These are phyloP conservation scores for Salix caprea DNA, from an alignment of 345 rosid species.

Conservation along the genomic window DNA sequence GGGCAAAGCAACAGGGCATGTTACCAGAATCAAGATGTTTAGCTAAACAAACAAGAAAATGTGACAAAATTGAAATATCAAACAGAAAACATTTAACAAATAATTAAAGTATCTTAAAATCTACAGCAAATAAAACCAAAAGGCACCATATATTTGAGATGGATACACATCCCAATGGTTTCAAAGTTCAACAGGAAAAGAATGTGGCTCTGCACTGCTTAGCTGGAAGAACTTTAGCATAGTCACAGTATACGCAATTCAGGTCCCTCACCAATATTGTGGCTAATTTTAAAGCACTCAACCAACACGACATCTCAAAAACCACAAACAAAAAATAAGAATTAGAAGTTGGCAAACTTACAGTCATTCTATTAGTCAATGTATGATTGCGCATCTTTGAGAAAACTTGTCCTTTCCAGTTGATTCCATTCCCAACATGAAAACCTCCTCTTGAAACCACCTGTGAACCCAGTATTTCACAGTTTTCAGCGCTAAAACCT, in stretches of 20 bases:
- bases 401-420: slow-evolving; percentile 99
- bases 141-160: neutral
- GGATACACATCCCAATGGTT: neutral
- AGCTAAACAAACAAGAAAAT: neutral
- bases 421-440: slow-evolving; percentile 97
- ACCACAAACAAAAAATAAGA: neutral
- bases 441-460: slow-evolving; percentile 99
- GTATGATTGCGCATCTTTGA: slow-evolving; percentile 99
- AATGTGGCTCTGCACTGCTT: neutral
- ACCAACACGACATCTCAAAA: neutral
- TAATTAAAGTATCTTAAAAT: neutral
- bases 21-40: neutral
- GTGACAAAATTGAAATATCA: neutral
- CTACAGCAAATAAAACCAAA: neutral
- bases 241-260: neutral
- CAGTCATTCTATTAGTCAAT: slow-evolving; percentile 93
- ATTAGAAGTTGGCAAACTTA: slow-evolving; percentile 25
- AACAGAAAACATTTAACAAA: neutral
- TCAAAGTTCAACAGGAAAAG: neutral
- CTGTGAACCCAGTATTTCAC: slow-evolving; percentile 36
- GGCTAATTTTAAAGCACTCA: neutral
- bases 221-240: neutral
- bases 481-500: neutral
- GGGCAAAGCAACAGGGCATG: neutral
- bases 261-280: neutral